Evolutionary conservation across 371 early-diverging fungal species (phyloP).

Genomic region (Rozella allomycis): DNA sequence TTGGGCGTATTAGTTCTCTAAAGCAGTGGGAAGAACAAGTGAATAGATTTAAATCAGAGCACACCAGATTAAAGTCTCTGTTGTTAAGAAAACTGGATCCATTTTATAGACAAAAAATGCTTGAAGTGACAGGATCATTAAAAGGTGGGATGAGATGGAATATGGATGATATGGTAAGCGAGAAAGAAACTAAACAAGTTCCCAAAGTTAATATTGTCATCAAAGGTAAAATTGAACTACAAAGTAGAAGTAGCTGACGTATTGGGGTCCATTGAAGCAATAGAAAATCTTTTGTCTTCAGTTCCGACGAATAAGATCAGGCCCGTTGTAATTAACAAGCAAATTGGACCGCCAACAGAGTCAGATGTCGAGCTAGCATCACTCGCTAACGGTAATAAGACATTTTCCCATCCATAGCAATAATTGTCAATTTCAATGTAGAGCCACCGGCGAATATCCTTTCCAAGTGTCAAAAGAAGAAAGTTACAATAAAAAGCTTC

Average conservation of each 20-base stretch:
- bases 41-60: constrained; percentile 1
- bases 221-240: constrained; percentile 4
- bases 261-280: constrained; percentile 79
- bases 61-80: constrained; percentile 1
- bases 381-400: background rate
- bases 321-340: constrained; percentile 43
- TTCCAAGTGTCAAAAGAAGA: constrained; percentile 31
- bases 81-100: constrained; percentile 19
- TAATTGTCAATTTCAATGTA: constrained; percentile 67
- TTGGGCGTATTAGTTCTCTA: background rate
- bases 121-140: constrained; percentile 13
- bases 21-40: background rate
- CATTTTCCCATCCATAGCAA: constrained; percentile 11
- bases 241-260: constrained; percentile 51
- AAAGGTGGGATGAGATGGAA: constrained; percentile 10
- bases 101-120: constrained; percentile 2
- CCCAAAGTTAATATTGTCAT: background rate
- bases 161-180: constrained; percentile 1
- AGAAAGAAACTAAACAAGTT: constrained; percentile 1
- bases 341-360: constrained; percentile 65
- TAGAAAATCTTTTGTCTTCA: constrained; percentile 45
- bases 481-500: constrained; percentile 40
- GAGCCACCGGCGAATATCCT: constrained; percentile 49
- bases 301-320: constrained; percentile 54
- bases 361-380: constrained; percentile 34